phyloP scores from a whole-genome alignment of 164 flowering plant genomes.

The Vitis rotundifolia region DNA sequence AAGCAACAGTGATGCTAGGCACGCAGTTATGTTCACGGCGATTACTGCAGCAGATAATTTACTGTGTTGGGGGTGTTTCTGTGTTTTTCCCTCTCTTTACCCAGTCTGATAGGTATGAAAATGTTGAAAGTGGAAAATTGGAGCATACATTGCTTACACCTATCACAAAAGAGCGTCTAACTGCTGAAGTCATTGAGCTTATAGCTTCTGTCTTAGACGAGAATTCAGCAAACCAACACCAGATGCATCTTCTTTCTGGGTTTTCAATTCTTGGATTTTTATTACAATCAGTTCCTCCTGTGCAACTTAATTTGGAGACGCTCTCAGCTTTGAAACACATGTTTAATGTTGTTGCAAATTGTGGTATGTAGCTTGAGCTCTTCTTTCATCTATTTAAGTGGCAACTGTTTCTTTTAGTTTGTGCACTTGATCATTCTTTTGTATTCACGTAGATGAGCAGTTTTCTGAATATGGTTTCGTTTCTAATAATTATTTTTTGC shows the following conservation, averaged over 20 bases:
- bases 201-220: constrained; percentile 90
- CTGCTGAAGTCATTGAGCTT: constrained; percentile 86
- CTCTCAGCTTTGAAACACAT: constrained; percentile 82
- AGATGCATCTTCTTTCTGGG: constrained; percentile 95
- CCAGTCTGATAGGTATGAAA: constrained; percentile 62
- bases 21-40: constrained; percentile 92
- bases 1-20: constrained; percentile 70
- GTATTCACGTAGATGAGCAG: not conserved
- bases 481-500: constrained; percentile 7
- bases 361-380: constrained; percentile 48
- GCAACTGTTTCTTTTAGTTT: not conserved
- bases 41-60: constrained; percentile 85
- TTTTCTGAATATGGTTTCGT: not conserved
- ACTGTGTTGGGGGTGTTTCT: constrained; percentile 99
- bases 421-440: not conserved
- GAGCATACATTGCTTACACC: constrained; percentile 47
- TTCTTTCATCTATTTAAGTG: not conserved
- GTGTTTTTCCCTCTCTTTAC: constrained; percentile 93
- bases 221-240: constrained; percentile 92
- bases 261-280: constrained; percentile 83
- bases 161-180: constrained; percentile 64
- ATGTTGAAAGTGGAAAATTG: constrained; percentile 38
- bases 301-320: constrained; percentile 83
- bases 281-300: constrained; percentile 78
- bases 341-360: constrained; percentile 63